These are phyloP conservation scores for Pichia kudriavzevii DNA, from an alignment of 1,139 yeast species.

Conservation along the genomic window DNA sequence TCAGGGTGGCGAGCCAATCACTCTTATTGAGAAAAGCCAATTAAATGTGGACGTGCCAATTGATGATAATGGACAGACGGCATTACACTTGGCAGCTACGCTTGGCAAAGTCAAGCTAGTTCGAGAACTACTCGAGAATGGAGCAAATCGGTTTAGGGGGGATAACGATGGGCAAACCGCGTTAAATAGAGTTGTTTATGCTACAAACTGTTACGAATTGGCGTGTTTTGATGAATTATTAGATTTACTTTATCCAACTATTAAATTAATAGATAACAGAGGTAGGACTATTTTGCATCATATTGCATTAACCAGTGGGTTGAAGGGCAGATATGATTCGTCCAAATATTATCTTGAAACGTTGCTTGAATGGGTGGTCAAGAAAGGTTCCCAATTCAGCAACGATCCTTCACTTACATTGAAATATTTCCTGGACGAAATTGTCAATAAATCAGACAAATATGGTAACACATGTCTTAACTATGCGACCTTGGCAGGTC, in stretches of 20 bases:
- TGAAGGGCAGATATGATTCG: conserved; percentile 61
- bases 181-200: conserved; percentile 77
- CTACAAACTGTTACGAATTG: conserved; percentile 77
- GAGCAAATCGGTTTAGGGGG: conserved; percentile 60
- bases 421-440: conserved; percentile 53
- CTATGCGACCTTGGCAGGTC: conserved; percentile 84
- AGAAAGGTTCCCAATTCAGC: conserved; percentile 35
- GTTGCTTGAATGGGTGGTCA: conserved; percentile 74
- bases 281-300: conserved; percentile 91
- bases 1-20: neutral
- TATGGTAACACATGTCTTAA: conserved; percentile 88
- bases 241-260: conserved; percentile 68
- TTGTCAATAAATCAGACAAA: conserved; percentile 71
- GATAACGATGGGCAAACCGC: conserved; percentile 89
- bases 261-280: conserved; percentile 63
- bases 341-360: conserved; percentile 71
- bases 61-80: conserved; percentile 89
- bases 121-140: conserved; percentile 62
- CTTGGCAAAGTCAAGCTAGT: conserved; percentile 73
- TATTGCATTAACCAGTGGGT: conserved; percentile 72
- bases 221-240: conserved; percentile 67
- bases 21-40: conserved; percentile 18
- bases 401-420: conserved; percentile 38
- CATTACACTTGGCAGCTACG: conserved; percentile 95
- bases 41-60: conserved; percentile 74